phyloP scores from a whole-genome alignment of 164 flowering plant species.

The Litsea cubeba region DNA sequence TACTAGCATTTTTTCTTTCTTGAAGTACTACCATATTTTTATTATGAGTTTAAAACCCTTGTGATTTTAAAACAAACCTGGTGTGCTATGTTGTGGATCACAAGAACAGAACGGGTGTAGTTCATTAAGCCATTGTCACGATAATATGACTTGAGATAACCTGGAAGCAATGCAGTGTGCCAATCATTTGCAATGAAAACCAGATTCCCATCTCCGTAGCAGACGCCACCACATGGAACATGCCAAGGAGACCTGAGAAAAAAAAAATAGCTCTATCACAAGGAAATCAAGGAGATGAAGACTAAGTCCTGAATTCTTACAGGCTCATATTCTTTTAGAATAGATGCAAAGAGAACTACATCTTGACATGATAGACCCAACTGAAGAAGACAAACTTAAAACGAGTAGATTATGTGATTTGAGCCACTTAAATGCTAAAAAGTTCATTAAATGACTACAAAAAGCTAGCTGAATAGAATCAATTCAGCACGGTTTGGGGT shows the following conservation, averaged over 20 bases:
- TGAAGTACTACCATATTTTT: too few species aligned
- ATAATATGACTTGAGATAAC: constrained; percentile 86
- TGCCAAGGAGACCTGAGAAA: constrained; percentile 85
- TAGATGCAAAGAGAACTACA: not conserved
- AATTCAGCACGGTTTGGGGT: not conserved
- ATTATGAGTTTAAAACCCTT: not conserved
- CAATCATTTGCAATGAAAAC: constrained; percentile 97
- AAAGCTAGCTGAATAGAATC: not conserved
- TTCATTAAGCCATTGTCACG: constrained; percentile 86
- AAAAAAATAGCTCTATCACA: not conserved
- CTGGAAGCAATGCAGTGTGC: constrained; percentile 95
- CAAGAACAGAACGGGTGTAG: constrained; percentile 79
- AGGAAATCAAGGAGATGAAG: not conserved
- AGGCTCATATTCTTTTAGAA: not conserved
- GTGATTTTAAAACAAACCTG: constrained; percentile 52
- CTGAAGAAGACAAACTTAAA: not conserved
- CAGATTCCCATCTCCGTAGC: constrained; percentile 97
- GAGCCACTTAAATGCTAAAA: not conserved
- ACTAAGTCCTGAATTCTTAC: not conserved
- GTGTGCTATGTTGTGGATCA: constrained; percentile 95
- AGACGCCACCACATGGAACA: constrained; percentile 95
- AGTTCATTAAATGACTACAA: not conserved
- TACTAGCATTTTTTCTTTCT: not conserved
- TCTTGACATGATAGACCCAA: too few species aligned
- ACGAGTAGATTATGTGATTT: not conserved